phyloP scores from a whole-genome alignment of 352 stramenopile genomes.

The Plasmopara halstedii region DNA sequence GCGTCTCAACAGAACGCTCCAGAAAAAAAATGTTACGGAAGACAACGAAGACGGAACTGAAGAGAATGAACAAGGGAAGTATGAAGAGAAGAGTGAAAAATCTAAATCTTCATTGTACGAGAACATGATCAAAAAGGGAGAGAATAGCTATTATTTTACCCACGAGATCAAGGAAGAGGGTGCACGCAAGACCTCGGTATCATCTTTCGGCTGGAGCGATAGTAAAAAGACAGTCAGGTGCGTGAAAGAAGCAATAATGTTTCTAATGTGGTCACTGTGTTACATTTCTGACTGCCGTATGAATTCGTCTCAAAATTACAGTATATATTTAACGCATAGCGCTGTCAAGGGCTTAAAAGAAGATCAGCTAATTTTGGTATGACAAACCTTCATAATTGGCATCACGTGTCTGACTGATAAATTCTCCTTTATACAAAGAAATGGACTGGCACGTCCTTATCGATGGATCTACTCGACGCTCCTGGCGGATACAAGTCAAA shows the following conservation, averaged over 20 bases:
- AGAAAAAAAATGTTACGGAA: slow-evolving; percentile 12
- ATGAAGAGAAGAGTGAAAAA: slow-evolving; percentile 15
- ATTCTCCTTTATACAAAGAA: slow-evolving; percentile 27
- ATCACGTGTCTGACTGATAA: background rate
- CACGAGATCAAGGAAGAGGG: slow-evolving; percentile 23
- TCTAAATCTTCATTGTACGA: slow-evolving; percentile 43
- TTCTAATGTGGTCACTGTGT: background rate
- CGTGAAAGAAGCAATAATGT: background rate
- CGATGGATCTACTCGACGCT: slow-evolving; percentile 49
- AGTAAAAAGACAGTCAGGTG: slow-evolving; percentile 58
- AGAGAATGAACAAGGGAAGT: slow-evolving; percentile 10
- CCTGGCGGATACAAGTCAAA: slow-evolving; percentile 34
- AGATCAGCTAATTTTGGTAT: slow-evolving; percentile 59
- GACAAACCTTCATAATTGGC: slow-evolving; percentile 1
- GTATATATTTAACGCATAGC: slow-evolving; percentile 74
- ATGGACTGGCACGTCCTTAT: slow-evolving; percentile 74
- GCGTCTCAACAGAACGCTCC: slow-evolving; percentile 25
- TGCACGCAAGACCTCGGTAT: slow-evolving; percentile 50
- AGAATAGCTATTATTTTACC: slow-evolving; percentile 84
- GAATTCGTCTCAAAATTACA: slow-evolving; percentile 7
- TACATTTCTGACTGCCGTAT: background rate
- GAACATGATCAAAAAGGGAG: slow-evolving; percentile 56
- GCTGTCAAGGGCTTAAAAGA: slow-evolving; percentile 40
- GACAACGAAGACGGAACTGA: slow-evolving; percentile 6
- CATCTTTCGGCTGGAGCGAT: slow-evolving; percentile 76